Evolutionary conservation across 2,329 filamentous ascomycete genomes (phyloP).

Genomic region (Cytospora leucostoma): DNA sequence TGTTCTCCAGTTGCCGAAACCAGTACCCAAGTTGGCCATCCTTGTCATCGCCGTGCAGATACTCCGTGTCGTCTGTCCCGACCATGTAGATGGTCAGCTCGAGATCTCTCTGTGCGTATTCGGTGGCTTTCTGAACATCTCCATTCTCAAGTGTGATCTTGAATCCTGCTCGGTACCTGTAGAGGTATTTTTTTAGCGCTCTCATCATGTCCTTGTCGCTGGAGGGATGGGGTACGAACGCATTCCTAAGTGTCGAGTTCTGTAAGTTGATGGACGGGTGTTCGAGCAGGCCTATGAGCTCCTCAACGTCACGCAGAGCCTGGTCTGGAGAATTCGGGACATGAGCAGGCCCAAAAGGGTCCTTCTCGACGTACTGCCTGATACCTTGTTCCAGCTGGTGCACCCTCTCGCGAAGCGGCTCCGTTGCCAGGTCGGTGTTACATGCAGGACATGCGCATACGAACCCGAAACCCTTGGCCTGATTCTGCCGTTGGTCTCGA

Average conservation of each 20-base stretch:
- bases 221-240: neutral
- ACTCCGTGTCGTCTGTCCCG: neutral
- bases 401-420: neutral
- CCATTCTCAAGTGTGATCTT: neutral
- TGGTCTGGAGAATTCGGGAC: neutral
- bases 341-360: neutral
- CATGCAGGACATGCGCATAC: constrained; percentile 14
- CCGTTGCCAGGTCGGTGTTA: neutral
- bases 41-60: neutral
- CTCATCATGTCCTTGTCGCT: too few species aligned
- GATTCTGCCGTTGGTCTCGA: neutral
- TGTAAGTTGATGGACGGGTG: constrained; percentile 12
- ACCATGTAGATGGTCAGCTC: neutral
- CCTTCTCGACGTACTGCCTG: neutral
- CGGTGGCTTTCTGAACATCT: neutral
- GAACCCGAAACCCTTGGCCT: constrained; percentile 1
- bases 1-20: neutral
- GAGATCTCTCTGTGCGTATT: neutral
- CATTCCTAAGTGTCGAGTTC: neutral
- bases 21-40: neutral
- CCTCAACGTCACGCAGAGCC: constrained; percentile 4
- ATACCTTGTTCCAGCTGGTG: neutral
- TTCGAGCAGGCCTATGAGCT: constrained; percentile 4
- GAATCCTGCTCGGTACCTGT: neutral
- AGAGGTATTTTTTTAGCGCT: neutral